Percentiles rank a stretch among this genome's conserved stretches.
These are phyloP conservation scores for Pleurotus pulmonarius DNA, from an alignment of 768 basidiomycete species.

Conservation along the genomic window DNA sequence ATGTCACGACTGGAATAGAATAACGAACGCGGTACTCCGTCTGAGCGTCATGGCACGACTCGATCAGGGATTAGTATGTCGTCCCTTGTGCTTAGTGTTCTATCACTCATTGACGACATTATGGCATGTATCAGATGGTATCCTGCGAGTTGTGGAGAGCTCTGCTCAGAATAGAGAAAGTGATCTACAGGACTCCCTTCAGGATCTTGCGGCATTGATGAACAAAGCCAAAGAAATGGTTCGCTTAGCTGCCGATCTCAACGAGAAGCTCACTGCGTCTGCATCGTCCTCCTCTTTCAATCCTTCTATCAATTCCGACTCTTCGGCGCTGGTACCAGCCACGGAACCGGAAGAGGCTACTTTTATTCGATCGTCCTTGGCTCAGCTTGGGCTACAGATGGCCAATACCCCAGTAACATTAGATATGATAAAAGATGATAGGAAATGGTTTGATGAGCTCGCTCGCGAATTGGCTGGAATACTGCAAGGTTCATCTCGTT, in stretches of 20 bases:
- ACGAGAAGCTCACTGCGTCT: conserved; percentile 66
- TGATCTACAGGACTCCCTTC: conserved; percentile 70
- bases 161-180: conserved; percentile 60
- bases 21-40: not conserved
- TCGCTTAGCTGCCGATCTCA: conserved; percentile 81
- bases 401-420: conserved; percentile 76
- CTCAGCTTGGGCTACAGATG: conserved; percentile 85
- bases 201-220: conserved; percentile 89
- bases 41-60: conserved; percentile 11
- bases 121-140: conserved; percentile 55
- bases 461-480: conserved; percentile 79
- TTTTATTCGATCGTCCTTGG: conserved; percentile 84
- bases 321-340: conserved; percentile 28
- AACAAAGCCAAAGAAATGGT: conserved; percentile 93
- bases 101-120: conserved; percentile 4
- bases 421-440: conserved; percentile 85
- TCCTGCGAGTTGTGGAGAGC: conserved; percentile 71
- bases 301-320: conserved; percentile 14
- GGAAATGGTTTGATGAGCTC: conserved; percentile 73
- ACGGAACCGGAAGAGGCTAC: conserved; percentile 79
- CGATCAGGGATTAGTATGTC: conserved; percentile 52
- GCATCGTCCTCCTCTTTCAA: conserved; percentile 14
- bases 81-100: not conserved
- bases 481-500: conserved; percentile 44
- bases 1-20: not conserved